Evolutionary conservation across 768 basidiomycete genomes (phyloP).

Genomic region (Solioccasus polychromus): DNA sequence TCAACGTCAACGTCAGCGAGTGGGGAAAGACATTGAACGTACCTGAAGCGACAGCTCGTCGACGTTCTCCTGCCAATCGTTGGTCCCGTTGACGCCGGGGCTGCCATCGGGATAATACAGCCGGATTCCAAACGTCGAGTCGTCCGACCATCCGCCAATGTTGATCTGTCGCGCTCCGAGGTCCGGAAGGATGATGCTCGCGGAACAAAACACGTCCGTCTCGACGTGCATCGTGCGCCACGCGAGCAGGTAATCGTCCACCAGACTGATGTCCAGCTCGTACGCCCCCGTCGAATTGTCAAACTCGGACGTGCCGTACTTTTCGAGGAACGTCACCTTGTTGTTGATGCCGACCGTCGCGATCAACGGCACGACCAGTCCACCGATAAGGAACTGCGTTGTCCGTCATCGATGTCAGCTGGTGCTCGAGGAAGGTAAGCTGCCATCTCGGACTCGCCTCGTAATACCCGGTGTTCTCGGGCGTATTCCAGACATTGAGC

Average conservation of each 20-base stretch:
- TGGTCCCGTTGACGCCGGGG: constrained; percentile 67
- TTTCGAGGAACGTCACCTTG: constrained; percentile 80
- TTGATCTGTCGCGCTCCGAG: constrained; percentile 45
- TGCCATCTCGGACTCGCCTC: constrained; percentile 45
- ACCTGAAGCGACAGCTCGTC: constrained; percentile 60
- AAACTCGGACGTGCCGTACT: constrained; percentile 60
- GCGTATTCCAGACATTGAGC: constrained; percentile 63
- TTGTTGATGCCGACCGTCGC: constrained; percentile 78
- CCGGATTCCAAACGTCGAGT: constrained; percentile 71
- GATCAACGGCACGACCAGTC: constrained; percentile 69
- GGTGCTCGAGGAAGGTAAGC: neutral
- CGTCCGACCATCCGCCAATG: constrained; percentile 53
- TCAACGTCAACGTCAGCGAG: neutral
- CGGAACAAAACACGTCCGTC: constrained; percentile 80
- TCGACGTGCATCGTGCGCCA: constrained; percentile 79
- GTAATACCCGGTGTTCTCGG: constrained; percentile 63
- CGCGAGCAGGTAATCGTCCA: constrained; percentile 39
- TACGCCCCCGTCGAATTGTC: constrained; percentile 74
- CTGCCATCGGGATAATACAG: constrained; percentile 69
- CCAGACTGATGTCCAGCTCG: constrained; percentile 66
- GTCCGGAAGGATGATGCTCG: constrained; percentile 69
- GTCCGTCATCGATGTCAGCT: neutral
- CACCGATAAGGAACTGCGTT: constrained; percentile 47
- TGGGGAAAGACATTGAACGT: neutral
- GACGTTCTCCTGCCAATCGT: constrained; percentile 77